A percentile compares a stretch with the other conserved stretches of the same genome.
These are phyloP conservation scores for Leishmania aethiopica DNA, from an alignment of 208 protist genomes.

Conservation along the genomic window DNA sequence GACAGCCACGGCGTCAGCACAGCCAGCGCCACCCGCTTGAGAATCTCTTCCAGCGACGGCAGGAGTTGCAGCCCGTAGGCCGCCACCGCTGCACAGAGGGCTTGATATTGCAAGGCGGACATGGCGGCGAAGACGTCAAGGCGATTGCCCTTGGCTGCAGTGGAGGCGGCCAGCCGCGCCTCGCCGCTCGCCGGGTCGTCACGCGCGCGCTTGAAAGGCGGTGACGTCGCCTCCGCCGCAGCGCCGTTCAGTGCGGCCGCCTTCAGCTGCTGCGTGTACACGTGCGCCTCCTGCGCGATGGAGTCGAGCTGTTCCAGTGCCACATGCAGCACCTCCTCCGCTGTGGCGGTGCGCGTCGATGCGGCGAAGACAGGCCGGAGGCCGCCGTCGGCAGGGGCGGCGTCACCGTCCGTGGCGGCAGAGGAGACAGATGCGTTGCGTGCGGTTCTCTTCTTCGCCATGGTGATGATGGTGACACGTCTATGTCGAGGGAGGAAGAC, in stretches of 20 bases:
- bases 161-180: not conserved
- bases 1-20: constrained; percentile 49
- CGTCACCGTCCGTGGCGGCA: constrained; percentile 5
- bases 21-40: constrained; percentile 47
- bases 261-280: constrained; percentile 30
- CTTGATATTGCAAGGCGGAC: constrained; percentile 46
- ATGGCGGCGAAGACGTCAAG: constrained; percentile 59
- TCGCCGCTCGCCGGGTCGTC: not conserved
- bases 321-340: constrained; percentile 31
- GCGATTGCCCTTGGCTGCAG: constrained; percentile 12
- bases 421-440: constrained; percentile 9
- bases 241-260: not conserved
- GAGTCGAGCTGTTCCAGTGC: constrained; percentile 48
- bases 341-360: constrained; percentile 15
- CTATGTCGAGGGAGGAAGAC: not conserved
- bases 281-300: constrained; percentile 57
- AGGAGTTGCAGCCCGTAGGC: constrained; percentile 56
- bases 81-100: constrained; percentile 33
- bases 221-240: not conserved
- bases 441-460: constrained; percentile 25
- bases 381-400: not conserved
- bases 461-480: constrained; percentile 7
- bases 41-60: constrained; percentile 52
- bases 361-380: constrained; percentile 14
- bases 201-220: constrained; percentile 17